phyloP scores from a whole-genome alignment of 2,329 filamentous ascomycete species.

The Pyricularia pennisetigena region DNA sequence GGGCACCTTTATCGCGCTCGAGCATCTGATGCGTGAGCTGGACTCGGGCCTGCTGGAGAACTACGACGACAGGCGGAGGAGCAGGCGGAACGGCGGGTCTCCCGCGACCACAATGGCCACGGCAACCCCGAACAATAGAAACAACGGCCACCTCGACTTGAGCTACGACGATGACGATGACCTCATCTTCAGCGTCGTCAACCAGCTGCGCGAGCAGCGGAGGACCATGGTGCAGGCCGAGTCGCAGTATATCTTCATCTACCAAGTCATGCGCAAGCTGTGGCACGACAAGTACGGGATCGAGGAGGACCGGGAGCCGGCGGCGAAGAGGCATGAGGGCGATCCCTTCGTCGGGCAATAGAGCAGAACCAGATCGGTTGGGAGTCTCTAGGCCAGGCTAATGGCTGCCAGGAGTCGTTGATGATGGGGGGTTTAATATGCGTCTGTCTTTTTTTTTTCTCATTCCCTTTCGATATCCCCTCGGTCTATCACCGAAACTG shows the following conservation, averaged over 20 bases:
- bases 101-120: neutral
- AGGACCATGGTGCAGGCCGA: conserved; percentile 94
- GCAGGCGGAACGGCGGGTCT: neutral
- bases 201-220: conserved; percentile 73
- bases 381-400: neutral
- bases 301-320: conserved; percentile 30
- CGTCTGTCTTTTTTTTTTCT: neutral
- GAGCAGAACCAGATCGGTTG: neutral
- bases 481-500: neutral
- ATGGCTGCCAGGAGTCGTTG: neutral
- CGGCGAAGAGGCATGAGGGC: conserved; percentile 43
- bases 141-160: neutral
- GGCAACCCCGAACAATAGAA: conserved; percentile 2
- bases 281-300: conserved; percentile 57
- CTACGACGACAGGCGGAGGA: conserved; percentile 19
- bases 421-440: neutral
- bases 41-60: conserved; percentile 58
- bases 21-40: conserved; percentile 78
- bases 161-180: conserved; percentile 8
- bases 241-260: conserved; percentile 76
- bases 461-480: neutral
- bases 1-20: conserved; percentile 93
- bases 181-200: conserved; percentile 64
- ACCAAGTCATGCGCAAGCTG: conserved; percentile 69
- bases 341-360: conserved; percentile 30